These are phyloP conservation scores for Aspergillus pseudoterreus DNA, from an alignment of 2,329 filamentous ascomycete species.

Conservation along the genomic window DNA sequence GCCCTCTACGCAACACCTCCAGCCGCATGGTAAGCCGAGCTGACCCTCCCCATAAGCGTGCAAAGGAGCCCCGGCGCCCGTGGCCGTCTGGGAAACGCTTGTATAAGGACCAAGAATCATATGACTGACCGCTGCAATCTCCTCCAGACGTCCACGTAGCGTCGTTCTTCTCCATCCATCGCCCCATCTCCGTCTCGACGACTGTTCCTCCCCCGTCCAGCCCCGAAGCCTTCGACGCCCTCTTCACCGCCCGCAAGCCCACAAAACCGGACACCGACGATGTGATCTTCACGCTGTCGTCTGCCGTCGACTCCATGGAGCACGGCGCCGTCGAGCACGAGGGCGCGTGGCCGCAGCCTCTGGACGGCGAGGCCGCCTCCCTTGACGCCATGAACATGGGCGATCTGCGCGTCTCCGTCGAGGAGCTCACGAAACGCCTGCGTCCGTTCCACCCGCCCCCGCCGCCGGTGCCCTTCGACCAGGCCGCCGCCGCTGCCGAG, in stretches of 20 bases:
- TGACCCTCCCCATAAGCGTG: neutral
- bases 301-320: conserved; percentile 44
- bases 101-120: neutral
- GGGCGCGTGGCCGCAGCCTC: conserved; percentile 28
- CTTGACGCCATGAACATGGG: conserved; percentile 50
- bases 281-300: conserved; percentile 64
- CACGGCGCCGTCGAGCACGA: conserved; percentile 32
- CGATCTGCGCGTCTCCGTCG: conserved; percentile 63
- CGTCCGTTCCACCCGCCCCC: conserved; percentile 84
- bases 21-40: conserved; percentile 42
- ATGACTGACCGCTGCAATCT: neutral
- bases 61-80: neutral
- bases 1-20: conserved; percentile 47
- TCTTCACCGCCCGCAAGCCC: conserved; percentile 65
- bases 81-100: too few relatives aligned
- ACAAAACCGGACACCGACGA: conserved; percentile 45
- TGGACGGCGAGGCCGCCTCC: conserved; percentile 34
- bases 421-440: conserved; percentile 67
- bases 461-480: conserved; percentile 61
- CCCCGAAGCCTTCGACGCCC: conserved; percentile 73
- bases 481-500: conserved; percentile 27
- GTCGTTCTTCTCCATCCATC: conserved; percentile 92
- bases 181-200: conserved; percentile 84
- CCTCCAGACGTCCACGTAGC: conserved; percentile 77
- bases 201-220: conserved; percentile 71